Base-by-base conservation (phyloP, 192 early-diverging fungal species). In the Coemansia sp. region DNA sequence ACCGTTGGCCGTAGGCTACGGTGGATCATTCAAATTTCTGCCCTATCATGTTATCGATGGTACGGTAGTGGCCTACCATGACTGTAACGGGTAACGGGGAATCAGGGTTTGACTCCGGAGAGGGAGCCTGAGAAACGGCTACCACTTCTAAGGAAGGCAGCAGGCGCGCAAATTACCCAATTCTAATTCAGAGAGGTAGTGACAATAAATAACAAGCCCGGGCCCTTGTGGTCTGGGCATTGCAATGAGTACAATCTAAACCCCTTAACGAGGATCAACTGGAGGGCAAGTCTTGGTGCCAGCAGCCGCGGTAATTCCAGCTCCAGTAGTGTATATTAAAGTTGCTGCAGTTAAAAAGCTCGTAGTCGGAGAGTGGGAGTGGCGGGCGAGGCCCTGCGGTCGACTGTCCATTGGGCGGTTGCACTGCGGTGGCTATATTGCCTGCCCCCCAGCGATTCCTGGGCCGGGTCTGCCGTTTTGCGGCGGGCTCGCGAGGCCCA, bases 21-120 rank as follows among this genome's bases (percentile, higher is more conserved):
- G 85, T 87, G 86, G 81, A 83, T 87, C 85, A 86, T 87, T 89
- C 86, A 87, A 88, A 88, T 88, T 86, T 88, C 86, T 89, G 86
- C 84, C 85, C 87, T 90, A 89, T 88, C 88, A 89, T 27, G 56
- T 82, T 88, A 80, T 86, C 80, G 87, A 86, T 89, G 85, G 85
- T 85, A 89, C 78, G 78, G 83, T 87, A 88, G 81, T 84, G 84
- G 86, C 79, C 80, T 89, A 86, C 86, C 84, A 89, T 85, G 84
- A 81, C 82, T 60, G 65, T 83, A 81, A 88, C 87, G 87, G 87
- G 85, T 88, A 88, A 87, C 86, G 84, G 85, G 82, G 82, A 85
- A 87, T 84, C 76, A 75, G 74, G 67, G 82, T 71, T 77, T 62
- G 66, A 80, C 72, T 73, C 71, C 71, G 71, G 71, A 73, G 71